Conservation (phyloP, 2,329 filamentous ascomycete genomes). For the Geosmithia morbida region DNA sequence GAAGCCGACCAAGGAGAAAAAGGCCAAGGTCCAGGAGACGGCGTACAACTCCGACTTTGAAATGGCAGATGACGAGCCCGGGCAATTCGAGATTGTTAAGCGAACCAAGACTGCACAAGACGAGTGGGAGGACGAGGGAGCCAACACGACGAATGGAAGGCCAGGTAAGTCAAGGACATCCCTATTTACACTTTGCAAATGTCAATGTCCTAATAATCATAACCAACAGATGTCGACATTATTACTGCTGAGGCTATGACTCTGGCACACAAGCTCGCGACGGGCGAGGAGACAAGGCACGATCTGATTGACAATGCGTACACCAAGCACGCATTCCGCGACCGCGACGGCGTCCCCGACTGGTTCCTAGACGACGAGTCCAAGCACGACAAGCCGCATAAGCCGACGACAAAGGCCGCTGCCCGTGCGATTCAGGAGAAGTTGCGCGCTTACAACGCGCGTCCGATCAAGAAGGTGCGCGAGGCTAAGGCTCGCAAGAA, state of each 20-base stretch:
- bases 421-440: constrained; percentile 92
- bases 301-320: constrained; percentile 84
- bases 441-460: constrained; percentile 77
- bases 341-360: constrained; percentile 81
- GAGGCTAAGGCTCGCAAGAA: constrained; percentile 97
- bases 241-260: constrained; percentile 99
- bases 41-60: constrained; percentile 13
- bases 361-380: constrained; percentile 95
- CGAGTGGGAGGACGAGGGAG: constrained; percentile 49
- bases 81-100: constrained; percentile 50
- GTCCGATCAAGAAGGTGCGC: constrained; percentile 97
- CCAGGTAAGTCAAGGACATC: not conserved
- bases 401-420: constrained; percentile 83
- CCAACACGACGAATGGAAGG: constrained; percentile 39
- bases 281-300: constrained; percentile 63
- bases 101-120: constrained; percentile 26
- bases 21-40: constrained; percentile 2
- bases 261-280: constrained; percentile 80
- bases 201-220: constrained; percentile 7
- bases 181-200: too few species aligned
- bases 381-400: constrained; percentile 68
- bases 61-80: constrained; percentile 26
- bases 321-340: constrained; percentile 85
- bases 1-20: constrained; percentile 4
- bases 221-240: constrained; percentile 70